Evolutionary conservation across 805 yeast species (phyloP), one percentile per base, ranked within the genome.

Genomic region (Pichia thaimueangensis): DNA sequence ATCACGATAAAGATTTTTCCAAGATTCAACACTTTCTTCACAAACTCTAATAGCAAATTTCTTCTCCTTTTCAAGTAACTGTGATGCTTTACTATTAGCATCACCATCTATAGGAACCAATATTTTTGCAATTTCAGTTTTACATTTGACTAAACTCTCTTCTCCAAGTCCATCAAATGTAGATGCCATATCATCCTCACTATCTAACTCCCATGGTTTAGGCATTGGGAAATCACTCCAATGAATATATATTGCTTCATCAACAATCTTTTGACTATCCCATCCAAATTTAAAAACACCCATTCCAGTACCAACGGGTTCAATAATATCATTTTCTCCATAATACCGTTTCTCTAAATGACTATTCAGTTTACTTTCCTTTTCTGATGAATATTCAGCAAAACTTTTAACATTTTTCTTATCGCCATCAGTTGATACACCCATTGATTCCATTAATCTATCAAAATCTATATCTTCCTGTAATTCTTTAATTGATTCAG

Each of bases 221-320:
- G 80, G 76, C 6, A 80, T 58, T 6, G 87, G 87, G 28, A 71
- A 69, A 53, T 82, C 88, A 3, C 82, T 74, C 56, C 75, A 82
- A 55, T 82, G 88, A 23, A 79, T 56, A 41, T 76, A 63, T 51
- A 70, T 48, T 5, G 71, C 57, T 10, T 63, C 56, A 6, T 53
- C 47, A 7, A 61, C 45, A 12, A 58, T 51, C 19, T 52, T 30
- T 6, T 35, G 24, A 3, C 70, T 53, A 23, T 60, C 47, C 76
- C 77, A 70, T 5, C 62, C 59, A 36, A 55, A 60, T 23, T 31
- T 35, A 17, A 42, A 47, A 13, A 40, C 15, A 6, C 47, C 48
- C 47, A 48, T 47, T 8, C 50, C 50, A 11, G 37, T 29, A 29
- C 19, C 16, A 9, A 29, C 16, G 11, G 6, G 19, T 9, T 29